A percentile compares a stretch with the other conserved stretches of the same genome.
Evolutionary conservation across 2,329 filamentous ascomycete species (phyloP).

Genomic region (Chaetomium sp.): DNA sequence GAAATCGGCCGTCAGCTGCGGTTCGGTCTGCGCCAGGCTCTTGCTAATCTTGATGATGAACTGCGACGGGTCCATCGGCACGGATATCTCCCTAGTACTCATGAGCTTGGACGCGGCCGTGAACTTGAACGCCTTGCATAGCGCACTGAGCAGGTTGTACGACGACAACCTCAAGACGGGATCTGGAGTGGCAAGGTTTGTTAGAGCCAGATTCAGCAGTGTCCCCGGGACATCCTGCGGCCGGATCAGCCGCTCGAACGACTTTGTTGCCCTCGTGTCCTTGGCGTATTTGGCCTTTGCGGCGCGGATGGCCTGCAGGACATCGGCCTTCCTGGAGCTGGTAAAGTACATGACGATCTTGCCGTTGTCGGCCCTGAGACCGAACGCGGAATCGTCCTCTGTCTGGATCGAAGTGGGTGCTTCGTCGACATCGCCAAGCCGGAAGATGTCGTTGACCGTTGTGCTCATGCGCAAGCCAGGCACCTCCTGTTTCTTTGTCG

Average conservation of each 20-base stretch:
- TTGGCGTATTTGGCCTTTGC: slow-evolving; percentile 68
- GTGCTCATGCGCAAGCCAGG: slow-evolving; percentile 63
- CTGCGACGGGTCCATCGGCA: slow-evolving; percentile 63
- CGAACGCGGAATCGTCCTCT: slow-evolving; percentile 69
- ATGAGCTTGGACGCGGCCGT: slow-evolving; percentile 62
- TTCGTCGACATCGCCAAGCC: slow-evolving; percentile 68
- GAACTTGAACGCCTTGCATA: slow-evolving; percentile 70
- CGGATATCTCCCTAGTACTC: slow-evolving; percentile 64
- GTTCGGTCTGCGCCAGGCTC: slow-evolving; percentile 63
- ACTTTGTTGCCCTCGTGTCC: slow-evolving; percentile 61
- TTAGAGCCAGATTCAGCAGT: slow-evolving; percentile 66
- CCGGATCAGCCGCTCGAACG: slow-evolving; percentile 65
- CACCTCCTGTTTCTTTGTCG: slow-evolving; percentile 68
- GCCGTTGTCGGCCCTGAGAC: slow-evolving; percentile 67
- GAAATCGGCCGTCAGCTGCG: slow-evolving; percentile 69
- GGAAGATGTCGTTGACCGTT: slow-evolving; percentile 70
- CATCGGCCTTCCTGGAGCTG: slow-evolving; percentile 63
- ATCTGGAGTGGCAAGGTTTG: slow-evolving; percentile 66
- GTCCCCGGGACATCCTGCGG: slow-evolving; percentile 73
- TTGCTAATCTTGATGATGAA: slow-evolving; percentile 69
- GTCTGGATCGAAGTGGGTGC: slow-evolving; percentile 64
- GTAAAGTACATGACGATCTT: slow-evolving; percentile 74
- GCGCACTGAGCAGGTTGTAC: slow-evolving; percentile 67
- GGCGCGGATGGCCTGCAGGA: slow-evolving; percentile 63
- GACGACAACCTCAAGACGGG: slow-evolving; percentile 62